Percentiles rank a stretch among this genome's conserved stretches.
Evolutionary conservation across 352 stramenopile species (phyloP).

Genomic region (Phytophthora fragariae): DNA sequence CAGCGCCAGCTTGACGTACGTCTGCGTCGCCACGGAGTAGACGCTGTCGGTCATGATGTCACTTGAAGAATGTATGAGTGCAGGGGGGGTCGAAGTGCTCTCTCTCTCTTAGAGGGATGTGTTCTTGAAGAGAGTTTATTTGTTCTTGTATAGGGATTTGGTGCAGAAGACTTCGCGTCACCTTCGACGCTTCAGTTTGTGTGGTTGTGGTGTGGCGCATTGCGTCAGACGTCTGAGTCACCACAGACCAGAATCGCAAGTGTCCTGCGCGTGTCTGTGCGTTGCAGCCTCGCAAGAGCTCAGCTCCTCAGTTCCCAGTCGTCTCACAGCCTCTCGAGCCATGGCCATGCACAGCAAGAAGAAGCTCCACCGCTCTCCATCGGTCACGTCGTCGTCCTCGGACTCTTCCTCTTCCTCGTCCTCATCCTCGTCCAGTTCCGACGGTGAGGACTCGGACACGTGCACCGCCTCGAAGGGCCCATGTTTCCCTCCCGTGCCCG

Average conservation of each 20-base stretch:
- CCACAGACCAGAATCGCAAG: not conserved
- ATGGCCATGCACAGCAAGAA: conserved; percentile 40
- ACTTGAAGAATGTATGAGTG: conserved; percentile 30
- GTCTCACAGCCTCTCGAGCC: not conserved
- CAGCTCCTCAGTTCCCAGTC: not conserved
- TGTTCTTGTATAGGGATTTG: conserved; percentile 30
- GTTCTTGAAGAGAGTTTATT: conserved; percentile 34
- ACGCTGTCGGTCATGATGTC: conserved; percentile 49
- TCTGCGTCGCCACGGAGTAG: conserved; percentile 66
- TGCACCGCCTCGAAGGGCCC: conserved; percentile 10
- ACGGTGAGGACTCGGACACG: conserved; percentile 32
- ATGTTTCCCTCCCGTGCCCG: conserved; percentile 61
- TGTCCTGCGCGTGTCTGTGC: conserved; percentile 3
- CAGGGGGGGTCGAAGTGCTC: not conserved
- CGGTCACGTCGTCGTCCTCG: conserved; percentile 53
- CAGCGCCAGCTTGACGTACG: conserved; percentile 82
- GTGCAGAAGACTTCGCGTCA: not conserved
- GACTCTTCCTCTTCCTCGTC: conserved; percentile 45
- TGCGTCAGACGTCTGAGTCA: conserved; percentile 9
- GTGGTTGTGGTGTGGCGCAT: conserved; percentile 32
- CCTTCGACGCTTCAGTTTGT: conserved; percentile 22
- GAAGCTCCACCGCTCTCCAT: conserved; percentile 51
- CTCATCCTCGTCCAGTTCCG: conserved; percentile 53
- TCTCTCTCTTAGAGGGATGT: not conserved
- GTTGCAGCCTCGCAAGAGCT: conserved; percentile 11